Evolutionary conservation across 768 basidiomycete species (phyloP).

Genomic region (Russula vinacea): DNA sequence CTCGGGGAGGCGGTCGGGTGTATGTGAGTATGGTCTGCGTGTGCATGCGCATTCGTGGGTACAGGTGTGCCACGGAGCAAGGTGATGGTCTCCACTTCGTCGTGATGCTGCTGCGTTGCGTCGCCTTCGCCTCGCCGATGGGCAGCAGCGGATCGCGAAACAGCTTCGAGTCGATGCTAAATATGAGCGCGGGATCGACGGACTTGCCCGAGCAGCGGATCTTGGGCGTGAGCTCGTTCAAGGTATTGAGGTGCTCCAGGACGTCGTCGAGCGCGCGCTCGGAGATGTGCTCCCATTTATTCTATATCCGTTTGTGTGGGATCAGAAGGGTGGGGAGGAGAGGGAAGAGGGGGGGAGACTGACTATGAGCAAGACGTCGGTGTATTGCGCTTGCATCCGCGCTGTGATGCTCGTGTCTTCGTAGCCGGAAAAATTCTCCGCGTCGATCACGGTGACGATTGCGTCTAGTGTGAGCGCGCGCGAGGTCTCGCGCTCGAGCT

Average conservation of each 20-base stretch:
- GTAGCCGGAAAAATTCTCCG: slow-evolving; percentile 89
- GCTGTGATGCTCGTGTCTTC: slow-evolving; percentile 91
- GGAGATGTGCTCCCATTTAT: slow-evolving; percentile 86
- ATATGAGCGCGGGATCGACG: slow-evolving; percentile 75
- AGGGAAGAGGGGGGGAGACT: slow-evolving; percentile 35
- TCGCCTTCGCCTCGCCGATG: neutral
- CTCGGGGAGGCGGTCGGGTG: neutral
- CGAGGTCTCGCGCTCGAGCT: slow-evolving; percentile 75
- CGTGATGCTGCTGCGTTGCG: slow-evolving; percentile 49
- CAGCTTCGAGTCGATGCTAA: slow-evolving; percentile 86
- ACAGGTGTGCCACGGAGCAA: slow-evolving; percentile 46
- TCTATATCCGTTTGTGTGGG: slow-evolving; percentile 42
- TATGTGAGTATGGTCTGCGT: slow-evolving; percentile 11
- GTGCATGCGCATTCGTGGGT: slow-evolving; percentile 32
- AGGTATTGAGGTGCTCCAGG: slow-evolving; percentile 80
- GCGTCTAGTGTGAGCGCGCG: slow-evolving; percentile 81
- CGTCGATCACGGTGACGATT: slow-evolving; percentile 87
- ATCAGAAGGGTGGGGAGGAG: neutral
- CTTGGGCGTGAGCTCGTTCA: slow-evolving; percentile 89
- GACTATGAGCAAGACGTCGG: slow-evolving; percentile 84
- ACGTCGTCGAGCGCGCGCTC: slow-evolving; percentile 79
- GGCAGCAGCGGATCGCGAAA: slow-evolving; percentile 41
- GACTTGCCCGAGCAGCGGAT: slow-evolving; percentile 63
- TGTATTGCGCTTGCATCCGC: slow-evolving; percentile 93
- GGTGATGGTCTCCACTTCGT: slow-evolving; percentile 83